These are phyloP conservation scores for Starmera dryadoides DNA, from an alignment of 805 yeast species.

Conservation along the genomic window DNA sequence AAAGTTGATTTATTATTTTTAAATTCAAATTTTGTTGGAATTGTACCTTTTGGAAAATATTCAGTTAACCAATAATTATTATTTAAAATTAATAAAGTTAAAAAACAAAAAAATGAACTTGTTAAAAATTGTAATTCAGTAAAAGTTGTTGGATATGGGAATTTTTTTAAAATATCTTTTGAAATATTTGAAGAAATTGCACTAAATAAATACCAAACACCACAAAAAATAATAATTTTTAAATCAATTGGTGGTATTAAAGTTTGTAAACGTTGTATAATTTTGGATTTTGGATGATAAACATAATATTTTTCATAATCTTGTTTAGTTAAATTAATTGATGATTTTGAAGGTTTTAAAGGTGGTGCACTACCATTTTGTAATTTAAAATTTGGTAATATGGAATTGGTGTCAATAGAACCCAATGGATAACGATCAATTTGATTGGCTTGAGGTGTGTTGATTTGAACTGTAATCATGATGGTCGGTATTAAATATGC, in stretches of 20 bases:
- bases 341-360: slow-evolving; percentile 21
- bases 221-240: slow-evolving; percentile 51
- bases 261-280: slow-evolving; percentile 5
- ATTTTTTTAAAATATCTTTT: slow-evolving; percentile 63
- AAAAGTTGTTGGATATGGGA: slow-evolving; percentile 78
- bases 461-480: slow-evolving; percentile 2
- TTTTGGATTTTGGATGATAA: slow-evolving; percentile 10
- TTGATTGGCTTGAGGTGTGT: neutral
- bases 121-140: slow-evolving; percentile 82
- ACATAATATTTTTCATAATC: slow-evolving; percentile 19
- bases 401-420: neutral
- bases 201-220: slow-evolving; percentile 73
- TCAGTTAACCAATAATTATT: slow-evolving; percentile 21
- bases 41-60: slow-evolving; percentile 41
- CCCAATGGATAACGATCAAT: neutral
- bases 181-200: slow-evolving; percentile 79
- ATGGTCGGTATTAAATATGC: too few species aligned
- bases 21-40: slow-evolving; percentile 33
- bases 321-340: slow-evolving; percentile 11
- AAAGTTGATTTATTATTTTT: slow-evolving; percentile 20
- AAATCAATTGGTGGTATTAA: slow-evolving; percentile 27
- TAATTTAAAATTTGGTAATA: neutral
- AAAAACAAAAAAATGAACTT: slow-evolving; percentile 55
- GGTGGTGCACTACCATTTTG: neutral
- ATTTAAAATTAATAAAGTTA: slow-evolving; percentile 33